Evolutionary conservation across 495 filamentous ascomycete genomes (phyloP).

Genomic region (Penicillium taxi): DNA sequence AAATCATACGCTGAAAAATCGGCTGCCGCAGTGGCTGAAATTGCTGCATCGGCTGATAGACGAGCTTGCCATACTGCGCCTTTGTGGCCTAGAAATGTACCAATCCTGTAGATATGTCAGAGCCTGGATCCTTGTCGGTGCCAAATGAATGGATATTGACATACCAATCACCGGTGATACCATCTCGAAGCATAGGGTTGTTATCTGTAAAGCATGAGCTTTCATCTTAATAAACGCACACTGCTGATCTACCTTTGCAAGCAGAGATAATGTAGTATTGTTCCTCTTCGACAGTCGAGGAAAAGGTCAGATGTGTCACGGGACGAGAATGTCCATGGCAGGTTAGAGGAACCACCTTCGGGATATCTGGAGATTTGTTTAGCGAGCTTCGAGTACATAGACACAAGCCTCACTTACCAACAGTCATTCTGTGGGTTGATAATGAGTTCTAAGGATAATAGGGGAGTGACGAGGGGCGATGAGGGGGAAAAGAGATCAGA

Average conservation of each 20-base stretch:
- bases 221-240: neutral
- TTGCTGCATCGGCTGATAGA: constrained; percentile 76
- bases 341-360: constrained; percentile 78
- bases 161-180: constrained; percentile 89
- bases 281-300: constrained; percentile 73
- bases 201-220: constrained; percentile 52
- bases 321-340: constrained; percentile 97
- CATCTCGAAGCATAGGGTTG: constrained; percentile 97
- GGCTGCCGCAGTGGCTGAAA: constrained; percentile 86
- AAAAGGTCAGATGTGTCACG: constrained; percentile 92
- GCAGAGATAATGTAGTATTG: constrained; percentile 94
- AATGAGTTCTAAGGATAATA: neutral
- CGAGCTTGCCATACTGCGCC: constrained; percentile 94
- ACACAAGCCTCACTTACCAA: constrained; percentile 6
- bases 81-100: constrained; percentile 96
- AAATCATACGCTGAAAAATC: constrained; percentile 76
- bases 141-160: constrained; percentile 10
- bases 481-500: neutral
- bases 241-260: constrained; percentile 68
- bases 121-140: neutral
- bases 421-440: constrained; percentile 6
- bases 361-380: constrained; percentile 37
- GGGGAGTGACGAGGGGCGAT: neutral
- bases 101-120: constrained; percentile 55
- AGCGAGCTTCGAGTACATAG: neutral